Evolutionary conservation across 768 basidiomycete genomes (phyloP), one percentile per base, ranked within the genome.

Genomic region (Boletus subparvulus): DNA sequence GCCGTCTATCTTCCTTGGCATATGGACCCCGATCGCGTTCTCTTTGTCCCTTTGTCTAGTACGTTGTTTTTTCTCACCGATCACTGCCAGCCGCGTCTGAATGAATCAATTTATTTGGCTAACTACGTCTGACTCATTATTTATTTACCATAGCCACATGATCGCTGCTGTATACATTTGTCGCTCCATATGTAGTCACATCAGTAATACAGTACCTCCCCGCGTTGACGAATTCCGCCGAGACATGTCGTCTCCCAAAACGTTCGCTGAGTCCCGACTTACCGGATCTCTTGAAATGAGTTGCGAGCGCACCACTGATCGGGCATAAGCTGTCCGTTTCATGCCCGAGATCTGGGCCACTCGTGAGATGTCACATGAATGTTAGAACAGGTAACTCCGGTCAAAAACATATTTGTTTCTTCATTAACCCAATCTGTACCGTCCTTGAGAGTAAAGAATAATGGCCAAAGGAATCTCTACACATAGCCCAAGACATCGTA

Each of bases 101-200:
- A 21, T 21, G 21, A 21, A 21, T 21, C 21, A 2, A 21, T 21
- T 21, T 21, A 21, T 21, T 21, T 21, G 21, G 21, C 21, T 21
- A 21, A 21, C 21, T 21, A 21, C 21, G 33, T 40, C 52, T 65
- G 65, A 62, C 60, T 62, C 53, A 45, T 51, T 47, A 35, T 50
- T 58, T 36, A 44, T 45, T 58, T 50, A 40, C 53, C 56, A 58
- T 57, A 61, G 65, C 63, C 49, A 51, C 55, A 58, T 54, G 64
- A 64, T 63, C 57, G 58, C 60, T 69, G 62, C 51, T 64, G 61
- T 69, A 60, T 54, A 42, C 55, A 33, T 52, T 45, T 58, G 56
- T 47, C 21, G 14, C 52, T 52, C 45, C 60, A 50, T 42, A 45
- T 64, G 64, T 69, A 66, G 55, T 43, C 51, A 33, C 55, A 21